Percentiles rank a stretch among this genome's conserved stretches.
phyloP scores from a whole-genome alignment of 208 protist species.

The Trypanosomatidae sp. region DNA sequence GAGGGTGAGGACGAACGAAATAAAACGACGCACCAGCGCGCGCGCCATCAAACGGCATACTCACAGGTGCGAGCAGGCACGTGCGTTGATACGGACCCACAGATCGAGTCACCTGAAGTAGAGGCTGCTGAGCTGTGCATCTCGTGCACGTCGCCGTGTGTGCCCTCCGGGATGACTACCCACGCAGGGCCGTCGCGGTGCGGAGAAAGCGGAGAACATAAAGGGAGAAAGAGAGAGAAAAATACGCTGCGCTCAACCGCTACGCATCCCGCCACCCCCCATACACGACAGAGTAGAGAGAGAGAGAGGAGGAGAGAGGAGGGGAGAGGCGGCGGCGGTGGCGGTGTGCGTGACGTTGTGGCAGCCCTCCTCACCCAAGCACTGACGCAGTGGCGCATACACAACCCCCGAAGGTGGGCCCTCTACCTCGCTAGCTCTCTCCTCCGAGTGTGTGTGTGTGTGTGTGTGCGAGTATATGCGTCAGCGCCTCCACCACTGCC shows the following conservation, averaged over 20 bases:
- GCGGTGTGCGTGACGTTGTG: not conserved
- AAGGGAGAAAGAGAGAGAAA: not conserved
- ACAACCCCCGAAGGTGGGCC: not conserved
- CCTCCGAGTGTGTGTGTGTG: not conserved
- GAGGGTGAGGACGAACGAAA: not conserved
- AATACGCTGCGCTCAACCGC: not conserved
- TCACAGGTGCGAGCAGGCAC: not conserved
- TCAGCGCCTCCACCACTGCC: not conserved
- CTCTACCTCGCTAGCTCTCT: not conserved
- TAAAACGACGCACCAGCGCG: not conserved
- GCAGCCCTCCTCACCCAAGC: not conserved
- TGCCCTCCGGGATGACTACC: not conserved
- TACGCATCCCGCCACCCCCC: not conserved
- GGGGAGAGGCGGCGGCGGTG: too few relatives aligned
- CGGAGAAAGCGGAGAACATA: too few relatives aligned
- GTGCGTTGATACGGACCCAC: not conserved
- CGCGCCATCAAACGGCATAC: not conserved
- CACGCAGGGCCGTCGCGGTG: not conserved
- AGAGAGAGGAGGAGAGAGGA: not conserved
- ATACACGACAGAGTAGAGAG: conserved; percentile 1
- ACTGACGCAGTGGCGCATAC: not conserved
- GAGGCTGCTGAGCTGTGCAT: not conserved
- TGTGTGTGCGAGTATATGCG: not conserved
- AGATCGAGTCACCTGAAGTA: not conserved
- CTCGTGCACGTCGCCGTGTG: not conserved